Base-by-base conservation (phyloP, 208 protist species). In the Lotmaria passim region DNA sequence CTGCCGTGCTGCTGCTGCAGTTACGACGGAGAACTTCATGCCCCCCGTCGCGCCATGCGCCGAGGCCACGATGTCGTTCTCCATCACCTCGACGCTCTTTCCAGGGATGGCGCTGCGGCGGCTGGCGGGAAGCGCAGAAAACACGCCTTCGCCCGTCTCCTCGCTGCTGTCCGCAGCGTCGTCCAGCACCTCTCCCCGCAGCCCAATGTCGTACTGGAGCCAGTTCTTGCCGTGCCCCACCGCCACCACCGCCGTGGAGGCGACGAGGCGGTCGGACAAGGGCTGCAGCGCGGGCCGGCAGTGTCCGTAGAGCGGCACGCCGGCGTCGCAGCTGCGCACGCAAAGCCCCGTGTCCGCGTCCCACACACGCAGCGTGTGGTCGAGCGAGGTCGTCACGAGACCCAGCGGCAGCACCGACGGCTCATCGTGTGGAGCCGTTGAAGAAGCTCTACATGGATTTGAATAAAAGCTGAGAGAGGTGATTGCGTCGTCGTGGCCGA, bases 401-500 rank as follows among this genome's bases (percentile, higher is more conserved):
- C 79, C 83, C 5, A 88, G 24, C 17, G 88, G 85, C 60, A 92
- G 64, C 53, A 89, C 38, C 57, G 64, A 41, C 39, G 41, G 21
- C 24, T 12, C 44, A 17, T n/a, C 47, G 47, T n/a, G n/a, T n/a
- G n/a, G n/a, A n/a, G n/a, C 31, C 31, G 36, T 8, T 7, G 1
- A 15, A 15, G 28, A 71, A 10, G 31, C n/a, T n/a, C n/a, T n/a
- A n/a, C 71, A 21, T 5, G 78, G 73, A 52, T 88, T 83, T 0
- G 69, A 43, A 63, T 80, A 87, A 69, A 91, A 93, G 31, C 73
- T 69, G 28, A 96, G 31, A 10, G 91, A 96, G 5, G 89, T 94
- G 31, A 96, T 47, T n/a, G 86, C 86, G 57, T 96, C 91, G 17
- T 90, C 81, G 67, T 96, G 91, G 6, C 89, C 89, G 5, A 87